Evolutionary conservation across 495 filamentous ascomycete species (phyloP), one percentile per base, ranked within the genome.

Genomic region (Lasiosphaeria ovina): DNA sequence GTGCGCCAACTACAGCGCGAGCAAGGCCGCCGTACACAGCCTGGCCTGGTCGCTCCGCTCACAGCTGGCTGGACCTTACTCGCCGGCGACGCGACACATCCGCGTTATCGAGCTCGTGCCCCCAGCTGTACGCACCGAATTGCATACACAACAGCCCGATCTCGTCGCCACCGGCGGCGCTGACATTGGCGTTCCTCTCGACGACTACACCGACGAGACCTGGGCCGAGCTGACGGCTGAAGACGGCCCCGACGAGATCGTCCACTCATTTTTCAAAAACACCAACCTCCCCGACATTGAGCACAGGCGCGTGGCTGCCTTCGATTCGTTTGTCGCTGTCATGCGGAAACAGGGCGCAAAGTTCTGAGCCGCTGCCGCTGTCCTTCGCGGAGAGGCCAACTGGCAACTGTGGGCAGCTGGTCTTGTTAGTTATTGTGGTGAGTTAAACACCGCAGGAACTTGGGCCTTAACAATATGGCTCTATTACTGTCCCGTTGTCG

Each of bases 81-180:
- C 66, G 0, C 52, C 54, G 3, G 24, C 36, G 2, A 68, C 65
- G 33, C 49, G 47, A 10, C 66, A 66, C 36, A 71, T 89, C 31
- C 79, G 79, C 44, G 77, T 90, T 3, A 73, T 90, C 35, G 88
- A 91, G 72, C 69, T 89, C 12, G 76, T 86, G 49, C 87, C 87
- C 6, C 87, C 88, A 4, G 79, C 84, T 3, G 86, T 91, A 33
- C 84, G 87, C 74, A 91, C 82, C 6, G 84, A 86, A 69, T 70
- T 86, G 54, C 83, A 85, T 58, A 72, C 80, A 54, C 73, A 73
- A 53, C 80, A 81, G 63, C 59, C 66, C 17, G 80, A 84, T 58
- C 73, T 80, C 9, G 76, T 76, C 11, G 68, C 70, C 8, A 57
- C 65, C 58, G 70, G 73, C 33, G 58, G 62, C 44, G 71, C 61